Percentiles rank a stretch among this genome's conserved stretches.
Evolutionary conservation across 2,329 filamentous ascomycete species (phyloP).

Genomic region (Fusarium sp.): DNA sequence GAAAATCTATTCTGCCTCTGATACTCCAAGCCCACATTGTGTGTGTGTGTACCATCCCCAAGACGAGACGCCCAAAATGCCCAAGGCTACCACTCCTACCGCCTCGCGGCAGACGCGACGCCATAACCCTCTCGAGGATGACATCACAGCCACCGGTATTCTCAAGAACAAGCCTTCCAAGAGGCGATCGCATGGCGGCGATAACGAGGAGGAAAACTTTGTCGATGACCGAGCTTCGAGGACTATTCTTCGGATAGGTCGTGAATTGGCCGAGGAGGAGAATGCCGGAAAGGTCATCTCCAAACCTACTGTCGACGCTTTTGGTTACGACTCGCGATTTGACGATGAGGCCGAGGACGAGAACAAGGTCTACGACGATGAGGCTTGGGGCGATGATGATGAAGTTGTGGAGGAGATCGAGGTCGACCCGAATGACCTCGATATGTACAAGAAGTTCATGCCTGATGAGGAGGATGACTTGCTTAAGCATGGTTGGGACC

Average conservation of each 20-base stretch:
- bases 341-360: conserved; percentile 66
- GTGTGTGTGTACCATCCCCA: conserved; percentile 21
- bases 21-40: conserved; percentile 43
- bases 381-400: conserved; percentile 85
- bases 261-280: conserved; percentile 89
- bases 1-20: conserved; percentile 45
- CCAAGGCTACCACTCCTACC: conserved; percentile 77
- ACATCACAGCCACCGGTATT: conserved; percentile 78
- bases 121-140: conserved; percentile 93
- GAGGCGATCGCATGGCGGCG: conserved; percentile 72
- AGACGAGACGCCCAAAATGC: conserved; percentile 68
- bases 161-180: conserved; percentile 82
- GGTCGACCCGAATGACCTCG: conserved; percentile 88
- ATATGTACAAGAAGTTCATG: conserved; percentile 92
- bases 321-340: conserved; percentile 84
- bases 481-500: conserved; percentile 73
- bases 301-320: conserved; percentile 65
- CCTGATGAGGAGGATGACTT: conserved; percentile 79
- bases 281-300: conserved; percentile 54
- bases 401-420: conserved; percentile 79
- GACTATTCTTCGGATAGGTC: conserved; percentile 90
- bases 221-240: conserved; percentile 90
- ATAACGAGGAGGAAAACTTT: conserved; percentile 75
- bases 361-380: conserved; percentile 59
- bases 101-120: conserved; percentile 72